phyloP scores from a whole-genome alignment of 306 rosid species.

The Hippophae tibetana region DNA sequence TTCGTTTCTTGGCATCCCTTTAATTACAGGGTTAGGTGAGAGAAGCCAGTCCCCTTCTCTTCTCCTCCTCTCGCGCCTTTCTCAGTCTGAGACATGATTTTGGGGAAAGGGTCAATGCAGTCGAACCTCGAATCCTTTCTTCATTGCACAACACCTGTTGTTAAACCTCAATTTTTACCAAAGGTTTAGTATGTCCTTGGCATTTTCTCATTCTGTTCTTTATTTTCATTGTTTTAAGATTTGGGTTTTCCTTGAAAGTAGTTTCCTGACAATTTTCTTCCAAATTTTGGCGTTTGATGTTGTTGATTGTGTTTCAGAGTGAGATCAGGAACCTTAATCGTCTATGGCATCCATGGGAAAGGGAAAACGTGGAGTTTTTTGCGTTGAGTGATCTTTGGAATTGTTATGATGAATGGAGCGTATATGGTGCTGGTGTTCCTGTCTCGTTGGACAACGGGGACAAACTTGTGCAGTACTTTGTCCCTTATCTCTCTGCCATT shows the following conservation, averaged over 20 bases:
- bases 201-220: neutral
- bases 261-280: neutral
- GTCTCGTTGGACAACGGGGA: conserved; percentile 53
- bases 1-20: conserved; percentile 19
- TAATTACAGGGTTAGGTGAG: conserved; percentile 62
- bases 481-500: conserved; percentile 92
- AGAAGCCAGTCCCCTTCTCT: conserved; percentile 17
- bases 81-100: conserved; percentile 28
- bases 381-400: conserved; percentile 80
- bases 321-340: conserved; percentile 76
- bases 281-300: neutral
- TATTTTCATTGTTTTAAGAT: no score
- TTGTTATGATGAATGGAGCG: conserved; percentile 85
- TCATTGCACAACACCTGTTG: conserved; percentile 64
- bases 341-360: conserved; percentile 89
- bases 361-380: conserved; percentile 73
- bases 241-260: no score
- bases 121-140: conserved; percentile 86
- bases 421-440: conserved; percentile 88
- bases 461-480: conserved; percentile 80
- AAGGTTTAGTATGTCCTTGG: conserved; percentile 31
- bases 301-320: conserved; percentile 23
- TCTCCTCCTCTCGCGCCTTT: conserved; percentile 10
- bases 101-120: conserved; percentile 44
- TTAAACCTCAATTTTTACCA: conserved; percentile 58